Evolutionary conservation across 345 rosid species (phyloP).

Genomic region (Carallia brachiata): DNA sequence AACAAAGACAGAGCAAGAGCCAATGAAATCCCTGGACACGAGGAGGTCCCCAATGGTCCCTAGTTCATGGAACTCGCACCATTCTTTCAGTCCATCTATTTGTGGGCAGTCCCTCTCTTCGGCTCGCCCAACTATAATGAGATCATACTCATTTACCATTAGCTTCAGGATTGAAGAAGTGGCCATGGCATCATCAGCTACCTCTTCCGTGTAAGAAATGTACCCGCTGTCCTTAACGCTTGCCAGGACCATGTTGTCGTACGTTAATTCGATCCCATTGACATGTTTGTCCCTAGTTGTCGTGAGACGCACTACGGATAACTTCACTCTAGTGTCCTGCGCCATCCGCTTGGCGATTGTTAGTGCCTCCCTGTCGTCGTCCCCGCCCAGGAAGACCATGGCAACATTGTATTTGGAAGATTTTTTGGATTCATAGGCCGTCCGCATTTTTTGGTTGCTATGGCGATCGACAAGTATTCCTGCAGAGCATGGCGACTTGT

Average conservation of each 20-base stretch:
- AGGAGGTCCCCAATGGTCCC: conserved; percentile 7
- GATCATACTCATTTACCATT: conserved; percentile 2
- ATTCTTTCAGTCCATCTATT: conserved; percentile 7
- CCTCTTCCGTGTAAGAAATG: not conserved
- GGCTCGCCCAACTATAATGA: conserved; percentile 12
- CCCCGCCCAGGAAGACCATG: conserved; percentile 36
- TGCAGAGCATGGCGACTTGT: conserved; percentile 39
- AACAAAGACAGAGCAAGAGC: conserved; percentile 6
- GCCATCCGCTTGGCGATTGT: conserved; percentile 27
- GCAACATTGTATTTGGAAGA: conserved; percentile 16
- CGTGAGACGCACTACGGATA: conserved; percentile 18
- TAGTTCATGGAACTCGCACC: conserved; percentile 11
- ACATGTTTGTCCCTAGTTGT: not conserved
- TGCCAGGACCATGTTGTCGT: not conserved
- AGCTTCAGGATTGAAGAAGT: conserved; percentile 4
- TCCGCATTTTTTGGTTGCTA: not conserved
- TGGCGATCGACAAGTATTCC: conserved; percentile 33
- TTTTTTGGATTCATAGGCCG: conserved; percentile 5
- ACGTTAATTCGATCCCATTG: not conserved
- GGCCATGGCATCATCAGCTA: not conserved
- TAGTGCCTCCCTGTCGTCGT: conserved; percentile 42
- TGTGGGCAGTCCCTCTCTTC: not conserved
- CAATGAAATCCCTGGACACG: not conserved
- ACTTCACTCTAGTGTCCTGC: conserved; percentile 10
- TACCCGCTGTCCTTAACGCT: not conserved